Conservation (phyloP, 2,329 filamentous ascomycete species). For the Tolypocladium ovalisporum region DNA sequence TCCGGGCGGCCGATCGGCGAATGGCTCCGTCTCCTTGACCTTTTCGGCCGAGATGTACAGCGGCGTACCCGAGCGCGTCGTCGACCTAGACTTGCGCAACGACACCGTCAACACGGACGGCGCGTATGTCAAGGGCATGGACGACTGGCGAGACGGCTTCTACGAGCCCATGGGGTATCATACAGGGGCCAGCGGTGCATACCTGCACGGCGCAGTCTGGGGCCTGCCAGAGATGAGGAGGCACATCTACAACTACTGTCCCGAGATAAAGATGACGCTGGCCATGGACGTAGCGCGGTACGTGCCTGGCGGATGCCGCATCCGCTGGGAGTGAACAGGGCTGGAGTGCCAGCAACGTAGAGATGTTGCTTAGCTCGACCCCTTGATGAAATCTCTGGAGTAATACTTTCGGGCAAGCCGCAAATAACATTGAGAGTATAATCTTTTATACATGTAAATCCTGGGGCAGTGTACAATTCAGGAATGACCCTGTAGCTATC, state of each 20-base stretch:
- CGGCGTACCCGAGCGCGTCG: conserved; percentile 15
- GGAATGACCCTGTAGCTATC: background rate
- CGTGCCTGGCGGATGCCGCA: conserved; percentile 35
- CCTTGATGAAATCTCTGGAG: background rate
- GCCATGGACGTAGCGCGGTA: conserved; percentile 41
- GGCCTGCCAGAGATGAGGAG: conserved; percentile 32
- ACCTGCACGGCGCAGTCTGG: conserved; percentile 36
- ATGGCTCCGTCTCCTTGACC: conserved; percentile 34
- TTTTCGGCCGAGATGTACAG: conserved; percentile 40
- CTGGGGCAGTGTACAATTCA: background rate
- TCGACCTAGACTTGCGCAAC: conserved; percentile 10
- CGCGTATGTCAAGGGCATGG: conserved; percentile 27
- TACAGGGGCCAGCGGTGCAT: conserved; percentile 36
- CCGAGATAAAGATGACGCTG: conserved; percentile 47
- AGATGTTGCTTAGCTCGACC: too few relatives aligned
- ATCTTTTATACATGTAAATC: background rate
- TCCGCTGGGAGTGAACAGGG: conserved; percentile 5
- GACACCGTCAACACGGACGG: conserved; percentile 13
- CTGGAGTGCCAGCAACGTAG: too few relatives aligned
- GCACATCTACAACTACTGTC: conserved; percentile 46
- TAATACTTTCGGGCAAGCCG: too few relatives aligned
- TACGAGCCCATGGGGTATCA: conserved; percentile 51
- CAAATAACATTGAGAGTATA: too few relatives aligned
- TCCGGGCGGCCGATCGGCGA: conserved; percentile 37
- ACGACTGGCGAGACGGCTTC: conserved; percentile 39